phyloP scores from a whole-genome alignment of 2,329 filamentous ascomycete genomes.

The Xylaria sp. region DNA sequence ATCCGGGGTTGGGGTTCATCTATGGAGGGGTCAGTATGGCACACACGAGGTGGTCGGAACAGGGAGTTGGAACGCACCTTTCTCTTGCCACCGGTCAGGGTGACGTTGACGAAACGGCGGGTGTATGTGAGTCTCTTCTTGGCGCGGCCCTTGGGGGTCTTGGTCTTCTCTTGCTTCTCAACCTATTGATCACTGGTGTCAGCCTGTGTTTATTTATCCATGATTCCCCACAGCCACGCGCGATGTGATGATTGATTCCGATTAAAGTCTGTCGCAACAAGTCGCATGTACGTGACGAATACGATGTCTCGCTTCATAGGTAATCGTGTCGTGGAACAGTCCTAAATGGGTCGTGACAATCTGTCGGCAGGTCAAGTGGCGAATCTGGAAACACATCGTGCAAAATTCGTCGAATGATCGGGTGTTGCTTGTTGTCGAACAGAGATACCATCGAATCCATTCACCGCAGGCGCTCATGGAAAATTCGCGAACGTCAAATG shows the following conservation, averaged over 20 bases:
- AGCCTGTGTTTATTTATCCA: too few species aligned
- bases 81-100: slow-evolving; percentile 95
- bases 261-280: slow-evolving; percentile 10
- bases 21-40: slow-evolving; percentile 27
- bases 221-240: slow-evolving; percentile 1
- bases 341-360: neutral
- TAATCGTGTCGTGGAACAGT: too few species aligned
- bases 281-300: slow-evolving; percentile 5
- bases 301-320: neutral
- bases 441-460: slow-evolving; percentile 1
- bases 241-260: slow-evolving; percentile 12
- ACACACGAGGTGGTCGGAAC: neutral
- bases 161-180: slow-evolving; percentile 76
- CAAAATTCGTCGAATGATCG: slow-evolving; percentile 1
- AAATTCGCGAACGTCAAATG: slow-evolving; percentile 14
- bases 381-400: neutral
- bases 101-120: slow-evolving; percentile 97
- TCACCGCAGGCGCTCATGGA: slow-evolving; percentile 10
- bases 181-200: slow-evolving; percentile 22
- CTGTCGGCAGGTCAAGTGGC: slow-evolving; percentile 9
- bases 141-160: slow-evolving; percentile 94
- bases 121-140: slow-evolving; percentile 98
- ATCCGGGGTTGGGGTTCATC: slow-evolving; percentile 48
- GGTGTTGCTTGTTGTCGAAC: neutral
- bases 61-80: slow-evolving; percentile 66